Conservation (phyloP, 192 early-diverging fungal species). For the Gonapodya sp. region DNA sequence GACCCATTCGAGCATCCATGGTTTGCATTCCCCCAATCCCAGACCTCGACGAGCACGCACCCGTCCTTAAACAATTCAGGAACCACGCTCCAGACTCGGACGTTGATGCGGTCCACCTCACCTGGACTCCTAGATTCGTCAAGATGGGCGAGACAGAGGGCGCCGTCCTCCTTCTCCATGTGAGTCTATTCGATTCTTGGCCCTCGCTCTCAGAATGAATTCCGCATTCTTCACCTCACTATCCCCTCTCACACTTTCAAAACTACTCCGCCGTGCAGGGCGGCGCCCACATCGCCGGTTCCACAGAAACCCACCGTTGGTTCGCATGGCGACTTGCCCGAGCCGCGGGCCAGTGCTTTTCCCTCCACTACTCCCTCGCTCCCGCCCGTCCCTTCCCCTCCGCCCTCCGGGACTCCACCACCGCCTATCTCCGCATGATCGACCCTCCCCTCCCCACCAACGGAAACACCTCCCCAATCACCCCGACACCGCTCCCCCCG, state of each 20-base stretch:
- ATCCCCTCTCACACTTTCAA: neutral
- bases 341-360: neutral
- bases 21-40: no score
- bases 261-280: neutral
- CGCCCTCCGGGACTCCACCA: conserved; percentile 69
- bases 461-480: neutral
- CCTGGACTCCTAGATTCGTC: neutral
- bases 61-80: neutral
- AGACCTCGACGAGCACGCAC: neutral
- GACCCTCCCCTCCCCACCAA: conserved; percentile 17
- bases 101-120: neutral
- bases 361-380: conserved; percentile 64
- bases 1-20: no score
- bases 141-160: neutral
- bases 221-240: neutral
- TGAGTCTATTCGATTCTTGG: neutral
- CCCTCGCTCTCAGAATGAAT: neutral
- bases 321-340: conserved; percentile 1
- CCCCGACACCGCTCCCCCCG: neutral
- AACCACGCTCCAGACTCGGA: neutral
- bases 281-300: conserved; percentile 6
- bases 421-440: conserved; percentile 61
- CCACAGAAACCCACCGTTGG: conserved; percentile 5
- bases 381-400: conserved; percentile 72
- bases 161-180: neutral